Evolutionary conservation across 2,329 filamentous ascomycete species (phyloP).

Genomic region (Cytospora mali): DNA sequence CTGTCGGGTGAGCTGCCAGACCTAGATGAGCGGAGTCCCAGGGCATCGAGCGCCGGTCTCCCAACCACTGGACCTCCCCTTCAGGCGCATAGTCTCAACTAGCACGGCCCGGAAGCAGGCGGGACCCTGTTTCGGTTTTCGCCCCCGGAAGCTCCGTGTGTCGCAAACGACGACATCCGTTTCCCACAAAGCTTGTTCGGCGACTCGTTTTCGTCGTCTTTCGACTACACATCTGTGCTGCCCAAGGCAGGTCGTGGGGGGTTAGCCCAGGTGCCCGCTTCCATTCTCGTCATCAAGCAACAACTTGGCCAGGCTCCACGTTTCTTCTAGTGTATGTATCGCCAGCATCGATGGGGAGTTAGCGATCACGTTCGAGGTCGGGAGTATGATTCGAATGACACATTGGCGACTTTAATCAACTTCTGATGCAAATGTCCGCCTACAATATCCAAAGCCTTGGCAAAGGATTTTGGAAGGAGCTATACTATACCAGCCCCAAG

Average conservation of each 20-base stretch:
- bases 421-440: background rate
- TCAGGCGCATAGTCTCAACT: background rate
- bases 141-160: background rate
- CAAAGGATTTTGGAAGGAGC: background rate
- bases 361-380: no score
- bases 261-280: no score
- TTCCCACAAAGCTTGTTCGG: no score
- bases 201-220: no score
- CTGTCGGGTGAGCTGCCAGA: no score
- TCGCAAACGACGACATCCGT: background rate
- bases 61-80: no score
- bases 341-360: background rate
- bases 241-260: background rate
- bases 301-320: background rate
- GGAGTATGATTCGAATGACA: background rate
- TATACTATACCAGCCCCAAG: background rate
- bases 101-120: background rate
- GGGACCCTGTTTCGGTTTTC: background rate
- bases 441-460: background rate
- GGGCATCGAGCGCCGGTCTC: no score
- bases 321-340: no score
- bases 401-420: background rate
- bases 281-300: background rate
- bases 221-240: background rate
- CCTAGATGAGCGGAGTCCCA: no score